Evolutionary conservation across 208 protist genomes (phyloP).

Genomic region (Leishmania mexicana): DNA sequence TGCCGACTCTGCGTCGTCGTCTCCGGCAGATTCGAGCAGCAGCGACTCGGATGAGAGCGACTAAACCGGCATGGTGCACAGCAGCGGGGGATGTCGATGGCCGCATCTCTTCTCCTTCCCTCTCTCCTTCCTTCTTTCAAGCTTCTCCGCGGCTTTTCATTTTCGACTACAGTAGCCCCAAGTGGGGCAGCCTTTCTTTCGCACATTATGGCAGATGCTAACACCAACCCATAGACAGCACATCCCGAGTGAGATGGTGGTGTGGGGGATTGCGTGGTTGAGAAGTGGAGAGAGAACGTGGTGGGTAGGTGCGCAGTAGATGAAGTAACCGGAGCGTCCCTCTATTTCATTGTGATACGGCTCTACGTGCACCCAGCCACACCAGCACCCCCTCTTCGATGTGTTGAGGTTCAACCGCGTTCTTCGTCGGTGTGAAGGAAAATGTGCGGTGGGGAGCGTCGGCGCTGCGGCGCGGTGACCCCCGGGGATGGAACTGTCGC

Average conservation of each 20-base stretch:
- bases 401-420: neutral
- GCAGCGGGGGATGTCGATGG: neutral
- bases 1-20: constrained; percentile 24
- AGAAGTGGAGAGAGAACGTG: neutral
- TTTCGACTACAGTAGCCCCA: neutral
- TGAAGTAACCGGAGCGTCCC: neutral
- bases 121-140: constrained; percentile 11
- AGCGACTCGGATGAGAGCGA: constrained; percentile 37
- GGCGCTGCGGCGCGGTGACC: neutral
- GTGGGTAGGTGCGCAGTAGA: neutral
- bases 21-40: constrained; percentile 23
- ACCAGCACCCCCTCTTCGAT: neutral
- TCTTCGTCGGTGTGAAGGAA: neutral
- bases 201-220: constrained; percentile 5
- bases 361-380: neutral
- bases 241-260: neutral
- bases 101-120: constrained; percentile 9
- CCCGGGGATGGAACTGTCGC: neutral
- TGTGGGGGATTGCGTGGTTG: neutral
- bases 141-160: neutral
- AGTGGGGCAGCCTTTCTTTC: neutral
- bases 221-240: constrained; percentile 3
- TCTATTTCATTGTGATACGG: neutral
- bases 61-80: neutral
- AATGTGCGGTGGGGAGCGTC: neutral